These are phyloP conservation scores for Lentithecium fluviatile DNA, from an alignment of 495 filamentous ascomycete species.

Conservation along the genomic window DNA sequence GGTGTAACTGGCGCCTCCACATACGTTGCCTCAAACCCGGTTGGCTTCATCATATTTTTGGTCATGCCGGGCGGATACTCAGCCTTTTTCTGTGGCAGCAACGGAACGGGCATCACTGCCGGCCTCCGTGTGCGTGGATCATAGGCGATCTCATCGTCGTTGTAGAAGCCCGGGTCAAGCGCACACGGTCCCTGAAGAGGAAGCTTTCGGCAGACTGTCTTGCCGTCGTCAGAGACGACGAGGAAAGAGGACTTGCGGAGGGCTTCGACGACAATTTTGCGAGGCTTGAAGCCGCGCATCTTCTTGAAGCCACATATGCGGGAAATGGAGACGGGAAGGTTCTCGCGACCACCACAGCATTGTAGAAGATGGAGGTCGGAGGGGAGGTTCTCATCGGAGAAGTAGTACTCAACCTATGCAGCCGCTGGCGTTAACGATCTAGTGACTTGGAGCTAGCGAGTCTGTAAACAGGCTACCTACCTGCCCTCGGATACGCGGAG, in stretches of 20 bases:
- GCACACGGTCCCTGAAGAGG: conserved; percentile 18
- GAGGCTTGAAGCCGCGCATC: conserved; percentile 28
- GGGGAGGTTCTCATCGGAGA: conserved; percentile 47
- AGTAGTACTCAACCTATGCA: conserved; percentile 47
- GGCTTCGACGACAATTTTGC: conserved; percentile 30
- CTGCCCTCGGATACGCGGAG: conserved; percentile 32
- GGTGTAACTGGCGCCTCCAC: conserved; percentile 76
- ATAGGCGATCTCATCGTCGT: conserved; percentile 24
- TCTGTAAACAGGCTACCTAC: conserved; percentile 18
- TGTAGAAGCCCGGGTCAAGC: conserved; percentile 14
- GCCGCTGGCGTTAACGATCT: no score
- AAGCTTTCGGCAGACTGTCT: conserved; percentile 36
- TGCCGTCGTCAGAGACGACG: conserved; percentile 38
- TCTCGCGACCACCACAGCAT: conserved; percentile 36
- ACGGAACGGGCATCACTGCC: conserved; percentile 1
- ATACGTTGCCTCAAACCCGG: conserved; percentile 62
- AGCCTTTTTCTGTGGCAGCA: conserved; percentile 16
- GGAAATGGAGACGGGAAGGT: conserved; percentile 39
- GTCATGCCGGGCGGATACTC: conserved; percentile 26
- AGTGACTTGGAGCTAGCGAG: no score
- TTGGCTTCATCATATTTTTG: conserved; percentile 39
- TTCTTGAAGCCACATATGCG: conserved; percentile 41
- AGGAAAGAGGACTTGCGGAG: conserved; percentile 40
- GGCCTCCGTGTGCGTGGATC: conserved; percentile 18
- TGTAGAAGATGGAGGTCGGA: conserved; percentile 40